phyloP scores from a whole-genome alignment of 257 asterid species.

The Solanum medicagineum region DNA sequence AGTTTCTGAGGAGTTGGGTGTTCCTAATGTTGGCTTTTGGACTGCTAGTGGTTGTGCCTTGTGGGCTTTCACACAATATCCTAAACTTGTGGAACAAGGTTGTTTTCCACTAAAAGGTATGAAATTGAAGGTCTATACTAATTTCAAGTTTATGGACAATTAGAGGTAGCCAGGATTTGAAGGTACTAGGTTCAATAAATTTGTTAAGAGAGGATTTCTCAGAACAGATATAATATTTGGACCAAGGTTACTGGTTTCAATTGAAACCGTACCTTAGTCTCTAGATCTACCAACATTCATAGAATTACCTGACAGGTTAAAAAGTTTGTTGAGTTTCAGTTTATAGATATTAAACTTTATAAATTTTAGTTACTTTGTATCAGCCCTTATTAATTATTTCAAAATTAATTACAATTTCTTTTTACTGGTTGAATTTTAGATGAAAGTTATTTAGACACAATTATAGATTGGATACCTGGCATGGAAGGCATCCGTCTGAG shows the following conservation, averaged over 20 bases:
- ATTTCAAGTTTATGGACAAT: too few relatives aligned
- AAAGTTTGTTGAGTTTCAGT: too few relatives aligned
- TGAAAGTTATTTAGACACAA: constrained; percentile 9
- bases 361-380: not conserved
- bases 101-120: constrained; percentile 13
- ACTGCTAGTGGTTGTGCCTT: constrained; percentile 10
- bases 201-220: too few relatives aligned
- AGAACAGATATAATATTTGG: too few relatives aligned
- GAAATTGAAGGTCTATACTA: not conserved
- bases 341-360: not conserved
- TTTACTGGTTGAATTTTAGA: constrained; percentile 1
- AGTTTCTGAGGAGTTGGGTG: not conserved
- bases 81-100: constrained; percentile 6
- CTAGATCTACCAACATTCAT: too few relatives aligned
- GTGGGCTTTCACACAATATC: not conserved
- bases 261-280: too few relatives aligned
- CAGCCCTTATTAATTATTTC: not conserved
- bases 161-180: not conserved
- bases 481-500: constrained; percentile 15
- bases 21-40: constrained; percentile 11
- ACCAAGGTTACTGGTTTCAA: too few relatives aligned
- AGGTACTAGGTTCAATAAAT: too few relatives aligned
- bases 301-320: not conserved
- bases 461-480: constrained; percentile 17
- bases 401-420: not conserved